Conservation (phyloP, 805 yeast genomes). For the Danielia reshetovae region DNA sequence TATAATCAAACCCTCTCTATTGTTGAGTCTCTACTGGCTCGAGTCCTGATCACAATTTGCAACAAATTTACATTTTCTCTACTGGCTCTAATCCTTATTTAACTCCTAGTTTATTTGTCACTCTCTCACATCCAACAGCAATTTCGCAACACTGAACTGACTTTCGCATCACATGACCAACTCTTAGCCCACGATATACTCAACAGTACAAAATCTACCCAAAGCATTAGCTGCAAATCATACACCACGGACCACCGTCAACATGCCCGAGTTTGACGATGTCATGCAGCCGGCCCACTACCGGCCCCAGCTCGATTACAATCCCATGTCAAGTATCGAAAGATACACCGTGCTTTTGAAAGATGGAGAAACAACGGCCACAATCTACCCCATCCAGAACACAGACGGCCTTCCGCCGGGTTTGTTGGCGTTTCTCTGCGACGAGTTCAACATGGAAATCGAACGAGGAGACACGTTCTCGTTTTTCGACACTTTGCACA, state of each 20-base stretch:
- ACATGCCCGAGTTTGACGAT: constrained; percentile 51
- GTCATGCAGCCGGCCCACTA: constrained; percentile 44
- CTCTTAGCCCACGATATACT: constrained; percentile 14
- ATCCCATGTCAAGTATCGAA: constrained; percentile 38
- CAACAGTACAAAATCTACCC: constrained; percentile 32
- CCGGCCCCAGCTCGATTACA: constrained; percentile 40
- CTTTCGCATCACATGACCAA: constrained; percentile 3
- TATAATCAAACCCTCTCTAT: too few species aligned
- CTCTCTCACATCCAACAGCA: too few species aligned
- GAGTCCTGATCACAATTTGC: too few species aligned
- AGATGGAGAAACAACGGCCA: constrained; percentile 90
- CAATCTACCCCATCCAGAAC: constrained; percentile 79
- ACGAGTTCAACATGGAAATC: constrained; percentile 90
- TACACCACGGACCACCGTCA: neutral
- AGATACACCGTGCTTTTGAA: constrained; percentile 75
- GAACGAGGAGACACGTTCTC: constrained; percentile 87
- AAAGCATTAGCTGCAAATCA: neutral
- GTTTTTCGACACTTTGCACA: constrained; percentile 71
- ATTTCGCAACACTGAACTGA: too few species aligned
- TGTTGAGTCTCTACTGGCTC: too few species aligned
- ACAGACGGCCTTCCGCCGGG: constrained; percentile 72
- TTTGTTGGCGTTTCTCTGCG: constrained; percentile 73
- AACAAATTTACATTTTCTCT: too few species aligned
- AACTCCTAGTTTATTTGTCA: too few species aligned
- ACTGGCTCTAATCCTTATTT: too few species aligned